Evolutionary conservation across 441 rosid genomes (phyloP), one percentile per base, ranked within the genome.

Genomic region (Gossypium armourianum): DNA sequence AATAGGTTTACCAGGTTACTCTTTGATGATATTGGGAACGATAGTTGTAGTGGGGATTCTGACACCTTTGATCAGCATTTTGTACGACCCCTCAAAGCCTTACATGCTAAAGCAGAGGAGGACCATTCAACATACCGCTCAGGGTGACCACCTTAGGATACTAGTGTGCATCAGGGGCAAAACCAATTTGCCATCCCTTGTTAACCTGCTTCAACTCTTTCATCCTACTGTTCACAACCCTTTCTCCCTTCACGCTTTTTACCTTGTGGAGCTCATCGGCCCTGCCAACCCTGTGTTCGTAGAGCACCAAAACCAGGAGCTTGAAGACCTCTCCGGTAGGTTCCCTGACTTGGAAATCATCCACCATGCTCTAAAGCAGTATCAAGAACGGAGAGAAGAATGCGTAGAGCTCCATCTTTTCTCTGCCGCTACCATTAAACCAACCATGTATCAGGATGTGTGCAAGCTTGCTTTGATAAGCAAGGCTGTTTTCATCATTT

Each of bases 81-180:
- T 92, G 9, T 88, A 88, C 12, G 88, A 92, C 71, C 96, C 95
- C 43, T 74, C 84, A 1, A 83, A 74, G 67, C 97, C 95, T 24
- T 90, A 88, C 72, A 83, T 85, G 84, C 80, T 84, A 3, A 89
- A 78, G 79, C 86, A 72, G 47, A 82, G 86, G 71, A 86, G 93
- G 23, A 90, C 95, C 17, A 82, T 90, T 75, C 97, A 88, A 15
- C 95, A 90, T 72, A 84, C 81, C 15, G 75, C 88, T 2, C 83
- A 74, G 0, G 59, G 32, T 20, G 62, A 82, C 1, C 80, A 86
- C 70, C 72, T 88, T 13, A 54, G 83, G 15, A 49, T 86, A 0
- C 76, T 88, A n/a, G 74, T 86, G 6, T 84, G 87, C 24, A 74
- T 86, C 26, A 74, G 81, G 4, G 82, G 86, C 28, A 73, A 83